Evolutionary conservation across 164 flowering plant genomes (phyloP), one percentile per base, ranked within the genome.

Genomic region (Vitis amurensis): DNA sequence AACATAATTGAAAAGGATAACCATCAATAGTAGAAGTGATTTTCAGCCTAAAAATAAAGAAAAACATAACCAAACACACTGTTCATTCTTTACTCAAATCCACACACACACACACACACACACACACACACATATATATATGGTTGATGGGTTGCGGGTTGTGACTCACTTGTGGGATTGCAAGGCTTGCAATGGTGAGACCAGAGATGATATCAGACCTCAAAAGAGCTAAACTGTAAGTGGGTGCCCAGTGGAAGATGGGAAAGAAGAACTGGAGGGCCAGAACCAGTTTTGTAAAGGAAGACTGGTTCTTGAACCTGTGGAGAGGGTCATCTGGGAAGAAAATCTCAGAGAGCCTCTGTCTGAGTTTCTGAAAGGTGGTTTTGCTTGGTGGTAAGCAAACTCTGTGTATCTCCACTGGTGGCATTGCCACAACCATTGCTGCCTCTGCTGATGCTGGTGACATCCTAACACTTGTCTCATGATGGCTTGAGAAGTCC

Each of bases 311-410:
- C 73, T 87, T 89, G 80, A 92, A 91, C 64, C 77, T 74, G 73
- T 86, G 79, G 10, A 94, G 75, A 8, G 98, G 98, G 50, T 92
- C 92, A 68, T 95, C 99, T 1, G 98, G 94, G 89, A 95, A 91
- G 79, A 95, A 95, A 16, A 90, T 83, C 71, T 95, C 98, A 5
- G 85, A 71, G 6, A 90, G 71, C 53, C 88, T 72, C 56, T 80
- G 88, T 73, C 73, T 80, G n/a, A 92, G 81, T 62, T 87, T 85
- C 70, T 87, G 79, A 15, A 84, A 59, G 14, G 88, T 81, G 63
- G 82, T 82, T 50, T 62, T 80, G 19, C 69, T 60, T 11, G 95
- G 95, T 47, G 97, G 97, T 72, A 89, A 64, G 62, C 86, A 81
- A 29, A 92, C 97, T 29, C 59, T 73, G 79, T 91, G 97, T 14